Conservation (phyloP, 108 stramenopile genomes). For the Cyclotella atomus region DNA sequence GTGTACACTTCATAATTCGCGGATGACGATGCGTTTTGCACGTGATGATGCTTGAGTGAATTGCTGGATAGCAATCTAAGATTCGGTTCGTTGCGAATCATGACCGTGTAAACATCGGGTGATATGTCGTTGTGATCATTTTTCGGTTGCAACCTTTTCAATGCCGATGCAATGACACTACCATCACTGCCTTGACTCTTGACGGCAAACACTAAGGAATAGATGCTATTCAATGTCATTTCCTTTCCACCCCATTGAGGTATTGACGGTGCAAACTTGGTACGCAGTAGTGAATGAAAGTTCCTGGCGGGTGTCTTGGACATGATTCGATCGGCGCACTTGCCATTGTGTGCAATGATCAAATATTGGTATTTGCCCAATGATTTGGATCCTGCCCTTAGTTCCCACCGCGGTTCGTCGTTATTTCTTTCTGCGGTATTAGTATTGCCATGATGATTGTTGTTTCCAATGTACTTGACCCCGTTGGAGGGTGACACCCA, state of each 20-base stretch:
- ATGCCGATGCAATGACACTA: conserved; percentile 29
- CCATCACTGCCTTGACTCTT: conserved; percentile 9
- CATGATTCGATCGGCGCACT: conserved; percentile 92
- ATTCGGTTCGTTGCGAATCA: conserved; percentile 69
- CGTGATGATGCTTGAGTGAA: conserved; percentile 62
- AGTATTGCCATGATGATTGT: conserved; percentile 2
- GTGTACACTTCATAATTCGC: conserved; percentile 75
- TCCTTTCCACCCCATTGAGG: conserved; percentile 67
- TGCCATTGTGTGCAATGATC: conserved; percentile 89
- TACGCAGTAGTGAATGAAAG: conserved; percentile 66
- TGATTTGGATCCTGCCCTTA: conserved; percentile 55
- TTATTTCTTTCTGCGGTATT: too few relatives aligned
- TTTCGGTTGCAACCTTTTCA: conserved; percentile 22
- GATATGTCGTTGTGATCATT: conserved; percentile 21
- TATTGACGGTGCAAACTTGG: conserved; percentile 74
- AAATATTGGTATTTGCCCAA: conserved; percentile 72
- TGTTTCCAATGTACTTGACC: conserved; percentile 53
- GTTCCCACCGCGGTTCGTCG: conserved; percentile 54
- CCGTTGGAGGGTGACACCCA: conserved; percentile 88
- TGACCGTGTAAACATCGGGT: conserved; percentile 58
- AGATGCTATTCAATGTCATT: conserved; percentile 86
- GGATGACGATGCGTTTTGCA: conserved; percentile 18
- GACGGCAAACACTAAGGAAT: conserved; percentile 66
- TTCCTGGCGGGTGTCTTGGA: conserved; percentile 76
- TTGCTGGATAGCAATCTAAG: conserved; percentile 69